Evolutionary conservation across 768 basidiomycete genomes (phyloP).

Genomic region (Tricholoma furcatifolium): DNA sequence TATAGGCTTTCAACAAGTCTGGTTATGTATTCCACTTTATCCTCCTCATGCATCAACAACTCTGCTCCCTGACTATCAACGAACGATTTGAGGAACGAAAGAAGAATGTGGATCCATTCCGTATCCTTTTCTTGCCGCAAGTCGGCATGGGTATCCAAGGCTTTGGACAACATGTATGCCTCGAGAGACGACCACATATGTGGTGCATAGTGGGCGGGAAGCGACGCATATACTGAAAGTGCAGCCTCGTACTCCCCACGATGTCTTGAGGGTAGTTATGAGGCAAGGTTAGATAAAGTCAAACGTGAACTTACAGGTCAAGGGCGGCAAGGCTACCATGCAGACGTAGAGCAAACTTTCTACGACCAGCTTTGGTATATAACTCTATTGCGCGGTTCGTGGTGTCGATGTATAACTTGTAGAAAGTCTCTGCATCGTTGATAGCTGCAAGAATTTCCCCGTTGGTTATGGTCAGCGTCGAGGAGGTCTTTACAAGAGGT

Average conservation of each 20-base stretch:
- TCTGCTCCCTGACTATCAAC: constrained; percentile 54
- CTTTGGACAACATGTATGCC: constrained; percentile 73
- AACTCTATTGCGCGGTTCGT: constrained; percentile 85
- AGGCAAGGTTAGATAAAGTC: neutral
- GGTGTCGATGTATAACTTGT: constrained; percentile 69
- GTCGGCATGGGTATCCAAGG: constrained; percentile 63
- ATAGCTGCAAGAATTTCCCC: constrained; percentile 60
- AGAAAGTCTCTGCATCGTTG: constrained; percentile 58
- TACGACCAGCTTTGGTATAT: constrained; percentile 79
- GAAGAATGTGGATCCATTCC: constrained; percentile 79
- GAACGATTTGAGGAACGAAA: constrained; percentile 74
- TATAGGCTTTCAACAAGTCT: constrained; percentile 49
- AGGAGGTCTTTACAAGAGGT: constrained; percentile 19
- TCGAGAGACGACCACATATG: constrained; percentile 81
- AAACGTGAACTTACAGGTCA: constrained; percentile 66
- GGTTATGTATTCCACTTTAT: constrained; percentile 50
- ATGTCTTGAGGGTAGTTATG: constrained; percentile 42
- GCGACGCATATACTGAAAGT: constrained; percentile 67
- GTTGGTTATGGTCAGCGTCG: constrained; percentile 49
- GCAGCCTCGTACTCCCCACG: constrained; percentile 64
- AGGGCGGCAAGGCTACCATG: constrained; percentile 87
- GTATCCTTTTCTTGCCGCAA: constrained; percentile 59
- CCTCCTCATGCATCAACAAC: constrained; percentile 51
- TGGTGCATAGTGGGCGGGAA: constrained; percentile 86
- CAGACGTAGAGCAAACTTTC: constrained; percentile 82